A percentile compares a stretch with the other conserved stretches of the same genome.
Evolutionary conservation across 257 asterid genomes (phyloP).

Genomic region (Rehmannia glutinosa): DNA sequence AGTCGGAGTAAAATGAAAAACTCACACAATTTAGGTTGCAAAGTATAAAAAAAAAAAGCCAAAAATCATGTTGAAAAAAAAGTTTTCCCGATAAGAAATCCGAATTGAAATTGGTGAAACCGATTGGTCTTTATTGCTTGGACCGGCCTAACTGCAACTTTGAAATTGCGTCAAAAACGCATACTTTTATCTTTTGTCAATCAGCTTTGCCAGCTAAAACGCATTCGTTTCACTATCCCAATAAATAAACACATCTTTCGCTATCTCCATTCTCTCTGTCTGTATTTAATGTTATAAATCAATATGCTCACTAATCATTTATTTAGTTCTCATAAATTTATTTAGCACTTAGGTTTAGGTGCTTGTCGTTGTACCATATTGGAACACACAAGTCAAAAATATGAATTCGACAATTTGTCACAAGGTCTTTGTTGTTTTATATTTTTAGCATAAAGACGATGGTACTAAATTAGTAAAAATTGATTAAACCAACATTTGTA

Average conservation of each 20-base stretch:
- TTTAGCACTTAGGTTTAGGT: not conserved
- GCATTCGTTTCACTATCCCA: constrained; percentile 2
- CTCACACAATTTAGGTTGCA: no score
- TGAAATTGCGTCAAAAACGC: not conserved
- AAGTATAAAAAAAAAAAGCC: no score
- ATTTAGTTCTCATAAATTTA: not conserved
- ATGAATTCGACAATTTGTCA: not conserved
- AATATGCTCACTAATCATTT: not conserved
- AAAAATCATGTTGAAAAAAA: no score
- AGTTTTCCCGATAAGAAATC: no score
- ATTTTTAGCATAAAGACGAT: no score
- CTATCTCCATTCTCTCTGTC: no score
- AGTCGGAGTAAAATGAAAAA: no score
- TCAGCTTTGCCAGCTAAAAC: constrained; percentile 19
- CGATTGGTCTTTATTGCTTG: constrained; percentile 4
- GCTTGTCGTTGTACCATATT: not conserved
- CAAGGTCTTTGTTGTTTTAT: no score
- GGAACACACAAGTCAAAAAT: not conserved
- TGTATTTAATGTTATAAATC: not conserved
- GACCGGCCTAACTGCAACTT: constrained; percentile 13
- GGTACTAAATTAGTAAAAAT: no score
- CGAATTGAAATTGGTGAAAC: no score
- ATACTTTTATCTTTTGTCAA: not conserved
- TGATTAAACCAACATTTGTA: no score
- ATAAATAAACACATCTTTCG: not conserved